A percentile compares a stretch with the other conserved stretches of the same genome.
phyloP scores from a whole-genome alignment of 1,284 basidiomycete species.

The Cutaneotrichosporon sp. region DNA sequence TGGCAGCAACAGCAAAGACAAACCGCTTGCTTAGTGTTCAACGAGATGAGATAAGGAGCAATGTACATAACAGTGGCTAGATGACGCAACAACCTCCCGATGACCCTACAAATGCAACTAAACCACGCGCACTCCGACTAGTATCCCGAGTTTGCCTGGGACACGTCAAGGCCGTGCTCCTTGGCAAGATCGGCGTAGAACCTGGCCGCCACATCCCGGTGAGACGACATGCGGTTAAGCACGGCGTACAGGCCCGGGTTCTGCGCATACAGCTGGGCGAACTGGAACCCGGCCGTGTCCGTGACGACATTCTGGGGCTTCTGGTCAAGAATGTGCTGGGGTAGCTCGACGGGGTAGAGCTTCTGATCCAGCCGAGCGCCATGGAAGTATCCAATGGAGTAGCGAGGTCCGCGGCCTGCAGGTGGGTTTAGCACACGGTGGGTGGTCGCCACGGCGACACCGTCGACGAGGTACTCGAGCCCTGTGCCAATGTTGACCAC shows the following conservation, averaged over 20 bases:
- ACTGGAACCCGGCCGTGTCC: slow-evolving; percentile 21
- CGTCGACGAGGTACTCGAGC: slow-evolving; percentile 83
- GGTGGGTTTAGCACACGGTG: slow-evolving; percentile 69
- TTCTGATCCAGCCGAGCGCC: slow-evolving; percentile 13
- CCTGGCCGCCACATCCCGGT: slow-evolving; percentile 18
- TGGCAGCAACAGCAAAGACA: too few species aligned
- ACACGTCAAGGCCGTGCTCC: slow-evolving; percentile 14
- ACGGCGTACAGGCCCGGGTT: slow-evolving; percentile 14
- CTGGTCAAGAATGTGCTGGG: slow-evolving; percentile 12
- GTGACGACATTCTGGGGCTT: slow-evolving; percentile 15
- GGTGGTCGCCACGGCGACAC: slow-evolving; percentile 76
- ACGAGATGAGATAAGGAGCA: too few species aligned
- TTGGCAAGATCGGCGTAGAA: slow-evolving; percentile 14
- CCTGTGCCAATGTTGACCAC: slow-evolving; percentile 80
- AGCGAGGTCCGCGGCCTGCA: slow-evolving; percentile 61
- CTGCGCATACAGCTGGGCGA: slow-evolving; percentile 14
- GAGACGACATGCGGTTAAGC: slow-evolving; percentile 15
- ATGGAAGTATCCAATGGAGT: slow-evolving; percentile 65
- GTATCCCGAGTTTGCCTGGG: slow-evolving; percentile 6
- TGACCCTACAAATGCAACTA: too few species aligned
- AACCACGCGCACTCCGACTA: background rate
- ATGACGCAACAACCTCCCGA: too few species aligned
- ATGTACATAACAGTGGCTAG: too few species aligned
- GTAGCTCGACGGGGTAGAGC: slow-evolving; percentile 10
- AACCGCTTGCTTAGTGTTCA: too few species aligned